Base-by-base conservation (phyloP, 2,329 filamentous ascomycete genomes). In the Rhynchosporium agropyri region DNA sequence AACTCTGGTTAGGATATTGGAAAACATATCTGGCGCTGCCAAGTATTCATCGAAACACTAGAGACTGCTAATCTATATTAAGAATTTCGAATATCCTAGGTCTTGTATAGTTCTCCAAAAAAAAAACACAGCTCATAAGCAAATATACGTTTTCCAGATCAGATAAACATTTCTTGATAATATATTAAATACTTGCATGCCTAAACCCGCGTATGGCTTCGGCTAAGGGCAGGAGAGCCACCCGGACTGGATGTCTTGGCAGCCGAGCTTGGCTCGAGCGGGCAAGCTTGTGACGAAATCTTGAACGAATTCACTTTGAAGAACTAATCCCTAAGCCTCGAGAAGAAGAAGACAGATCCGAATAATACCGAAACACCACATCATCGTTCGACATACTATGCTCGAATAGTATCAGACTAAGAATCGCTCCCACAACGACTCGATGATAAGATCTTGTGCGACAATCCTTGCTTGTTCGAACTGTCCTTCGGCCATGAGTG, bases 401-500 rank as follows among this genome's bases (percentile, higher is more conserved):
- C 40, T 48, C 53, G 12, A 49, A 26, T 40, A 3, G 13, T 33
- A 38, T 5, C 48, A 46, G 10, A 26, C 12, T 20, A 42, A 40
- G 48, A 49, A 38, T 20, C n/a, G 26, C 48, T 12, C 43, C 38
- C 20, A 31, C 15, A 10, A 58, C 57, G 60, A 29, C 15, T 61
- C 63, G 54, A 63, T 63, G 60, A 63, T 65, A 61, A 50, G 8
- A 15, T 28, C 29, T 20, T 43, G 29, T 40, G 55, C 42, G 28
- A 31, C 43, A 51, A 20, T 28, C 40, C 49, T 26, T 40, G 58
- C 58, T 43, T n/a, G 46, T 38, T 26, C 33, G 46, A 51, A 38
- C 42, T 51, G 48, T 48, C 46, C 57, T 53, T 36, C 42, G 33
- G 51, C 66, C 49, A 74, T 72, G 70, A 67, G 58, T 60, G 60